A percentile compares a stretch with the other conserved stretches of the same genome.
Conservation (phyloP, 2,329 filamentous ascomycete genomes). For the Ophiostoma perfectum region DNA sequence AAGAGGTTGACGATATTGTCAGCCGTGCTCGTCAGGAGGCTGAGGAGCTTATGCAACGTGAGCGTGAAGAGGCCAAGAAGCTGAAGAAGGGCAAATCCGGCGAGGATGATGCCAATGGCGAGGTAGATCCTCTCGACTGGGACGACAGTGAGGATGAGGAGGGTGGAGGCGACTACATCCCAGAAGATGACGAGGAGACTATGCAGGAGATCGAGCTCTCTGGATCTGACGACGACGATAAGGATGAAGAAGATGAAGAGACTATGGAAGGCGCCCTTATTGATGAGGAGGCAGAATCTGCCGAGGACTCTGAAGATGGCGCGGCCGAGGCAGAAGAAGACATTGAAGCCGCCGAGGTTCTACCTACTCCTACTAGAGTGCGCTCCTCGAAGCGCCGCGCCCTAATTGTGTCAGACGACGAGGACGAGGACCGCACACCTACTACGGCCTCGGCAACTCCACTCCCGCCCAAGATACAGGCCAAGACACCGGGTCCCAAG, state of each 20-base stretch:
- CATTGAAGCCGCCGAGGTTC: not conserved
- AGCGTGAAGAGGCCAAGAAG: constrained; percentile 68
- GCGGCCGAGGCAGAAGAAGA: constrained; percentile 29
- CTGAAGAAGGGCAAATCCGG: constrained; percentile 43
- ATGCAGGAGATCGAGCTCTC: constrained; percentile 10
- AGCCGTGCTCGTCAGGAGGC: constrained; percentile 78
- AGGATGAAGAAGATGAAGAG: constrained; percentile 25
- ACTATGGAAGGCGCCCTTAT: constrained; percentile 30
- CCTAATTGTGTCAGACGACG: constrained; percentile 57
- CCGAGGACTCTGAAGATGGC: constrained; percentile 34
- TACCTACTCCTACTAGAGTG: constrained; percentile 19
- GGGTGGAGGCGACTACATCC: constrained; percentile 11
- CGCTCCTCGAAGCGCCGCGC: constrained; percentile 48
- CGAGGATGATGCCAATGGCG: constrained; percentile 53
- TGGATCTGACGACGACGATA: constrained; percentile 23
- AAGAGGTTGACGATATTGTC: constrained; percentile 81
- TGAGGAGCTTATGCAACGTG: constrained; percentile 68
- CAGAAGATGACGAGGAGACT: constrained; percentile 21
- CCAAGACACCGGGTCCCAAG: constrained; percentile 47
- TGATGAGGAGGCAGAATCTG: constrained; percentile 24
- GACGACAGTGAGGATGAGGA: constrained; percentile 41
- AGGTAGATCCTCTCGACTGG: constrained; percentile 29
- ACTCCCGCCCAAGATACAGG: constrained; percentile 15
- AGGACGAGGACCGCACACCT: constrained; percentile 46
- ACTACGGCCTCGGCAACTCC: not conserved